Conservation (phyloP, 148 eudicot genomes). For the Chenopodium formosanum region DNA sequence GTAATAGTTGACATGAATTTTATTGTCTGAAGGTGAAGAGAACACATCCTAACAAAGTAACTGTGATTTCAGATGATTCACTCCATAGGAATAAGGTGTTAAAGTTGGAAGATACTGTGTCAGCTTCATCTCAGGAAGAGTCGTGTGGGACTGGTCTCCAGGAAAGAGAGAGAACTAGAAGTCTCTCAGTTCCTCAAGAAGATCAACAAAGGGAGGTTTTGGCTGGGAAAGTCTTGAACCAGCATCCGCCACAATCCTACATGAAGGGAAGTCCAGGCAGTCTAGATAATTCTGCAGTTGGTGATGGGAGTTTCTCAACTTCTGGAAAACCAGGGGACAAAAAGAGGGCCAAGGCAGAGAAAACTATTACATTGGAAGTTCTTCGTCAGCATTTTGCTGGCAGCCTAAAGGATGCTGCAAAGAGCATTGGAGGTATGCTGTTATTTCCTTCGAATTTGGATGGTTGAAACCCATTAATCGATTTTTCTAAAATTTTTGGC, state of each 20-base stretch:
- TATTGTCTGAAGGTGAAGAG: too few relatives aligned
- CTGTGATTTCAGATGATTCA: constrained; percentile 21
- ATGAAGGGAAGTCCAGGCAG: constrained; percentile 26
- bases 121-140: constrained; percentile 34
- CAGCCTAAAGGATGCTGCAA: constrained; percentile 93
- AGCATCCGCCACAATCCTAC: constrained; percentile 12
- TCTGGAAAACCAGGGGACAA: constrained; percentile 49
- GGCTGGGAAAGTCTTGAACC: constrained; percentile 16
- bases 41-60: not conserved
- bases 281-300: constrained; percentile 31
- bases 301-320: constrained; percentile 39
- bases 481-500: not conserved
- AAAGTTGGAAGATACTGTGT: constrained; percentile 21
- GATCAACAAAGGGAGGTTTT: constrained; percentile 25
- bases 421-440: constrained; percentile 78
- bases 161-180: constrained; percentile 24
- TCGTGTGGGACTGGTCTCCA: constrained; percentile 21
- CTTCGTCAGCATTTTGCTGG: constrained; percentile 93
- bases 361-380: constrained; percentile 65
- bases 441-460: not conserved
- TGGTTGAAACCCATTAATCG: not conserved
- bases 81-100: constrained; percentile 4
- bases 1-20: not conserved
- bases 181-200: constrained; percentile 6
- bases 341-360: constrained; percentile 65